phyloP scores from a whole-genome alignment of 2,329 filamentous ascomycete genomes.

The Calonectria pteridis region DNA sequence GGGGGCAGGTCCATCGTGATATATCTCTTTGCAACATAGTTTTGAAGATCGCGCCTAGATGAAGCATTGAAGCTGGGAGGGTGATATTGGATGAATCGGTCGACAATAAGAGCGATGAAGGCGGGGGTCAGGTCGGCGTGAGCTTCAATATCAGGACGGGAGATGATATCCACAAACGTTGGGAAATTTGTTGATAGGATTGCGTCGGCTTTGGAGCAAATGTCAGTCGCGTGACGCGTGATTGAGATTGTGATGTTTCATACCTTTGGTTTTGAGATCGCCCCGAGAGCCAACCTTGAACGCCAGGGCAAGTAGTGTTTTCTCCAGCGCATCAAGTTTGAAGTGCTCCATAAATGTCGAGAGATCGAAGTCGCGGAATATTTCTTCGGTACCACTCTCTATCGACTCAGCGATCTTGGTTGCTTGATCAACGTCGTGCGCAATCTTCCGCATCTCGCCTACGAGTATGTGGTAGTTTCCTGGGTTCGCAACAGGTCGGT shows the following conservation, averaged over 20 bases:
- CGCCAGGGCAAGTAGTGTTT: slow-evolving; percentile 87
- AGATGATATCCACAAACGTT: slow-evolving; percentile 82
- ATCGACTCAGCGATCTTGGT: slow-evolving; percentile 94
- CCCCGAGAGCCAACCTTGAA: slow-evolving; percentile 86
- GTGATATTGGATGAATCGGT: slow-evolving; percentile 88
- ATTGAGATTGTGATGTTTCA: slow-evolving; percentile 38
- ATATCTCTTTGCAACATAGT: slow-evolving; percentile 78
- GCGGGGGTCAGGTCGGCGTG: slow-evolving; percentile 75
- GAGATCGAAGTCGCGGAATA: slow-evolving; percentile 97
- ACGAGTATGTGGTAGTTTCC: slow-evolving; percentile 88
- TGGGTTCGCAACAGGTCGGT: slow-evolving; percentile 78
- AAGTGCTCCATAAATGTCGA: slow-evolving; percentile 96
- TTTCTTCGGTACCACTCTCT: slow-evolving; percentile 89
- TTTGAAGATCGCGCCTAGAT: slow-evolving; percentile 76
- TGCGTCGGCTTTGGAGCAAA: slow-evolving; percentile 76
- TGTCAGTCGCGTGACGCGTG: slow-evolving; percentile 59
- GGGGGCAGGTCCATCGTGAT: slow-evolving; percentile 71
- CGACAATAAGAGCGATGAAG: slow-evolving; percentile 84
- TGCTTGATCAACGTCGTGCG: slow-evolving; percentile 83
- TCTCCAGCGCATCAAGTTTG: slow-evolving; percentile 88
- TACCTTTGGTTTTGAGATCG: slow-evolving; percentile 92
- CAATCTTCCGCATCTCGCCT: slow-evolving; percentile 88
- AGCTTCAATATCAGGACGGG: slow-evolving; percentile 71
- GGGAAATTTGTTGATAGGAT: slow-evolving; percentile 85
- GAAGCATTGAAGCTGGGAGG: slow-evolving; percentile 87